These are phyloP conservation scores for Vachellia collinsii DNA, from an alignment of 306 rosid genomes.

Conservation along the genomic window DNA sequence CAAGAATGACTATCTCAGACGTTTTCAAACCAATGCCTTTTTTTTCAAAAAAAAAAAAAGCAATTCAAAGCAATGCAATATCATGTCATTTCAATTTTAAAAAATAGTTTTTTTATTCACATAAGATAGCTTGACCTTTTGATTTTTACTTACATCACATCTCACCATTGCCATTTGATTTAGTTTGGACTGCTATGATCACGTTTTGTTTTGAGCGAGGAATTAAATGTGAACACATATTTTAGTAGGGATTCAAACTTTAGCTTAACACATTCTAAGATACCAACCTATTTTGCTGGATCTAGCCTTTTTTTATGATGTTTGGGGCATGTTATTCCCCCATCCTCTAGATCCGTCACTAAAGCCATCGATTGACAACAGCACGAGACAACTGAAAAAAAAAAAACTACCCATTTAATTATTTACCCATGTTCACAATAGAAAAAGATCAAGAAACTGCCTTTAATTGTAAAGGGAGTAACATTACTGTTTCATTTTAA, in stretches of 20 bases:
- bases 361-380: neutral
- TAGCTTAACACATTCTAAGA: no score
- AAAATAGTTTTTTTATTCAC: no score
- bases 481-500: neutral
- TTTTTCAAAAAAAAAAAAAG: no score
- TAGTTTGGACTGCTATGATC: neutral
- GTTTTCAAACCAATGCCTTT: no score
- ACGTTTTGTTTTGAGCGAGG: no score
- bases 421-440: neutral
- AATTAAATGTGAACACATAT: no score
- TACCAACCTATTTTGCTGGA: no score
- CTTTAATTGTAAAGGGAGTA: neutral
- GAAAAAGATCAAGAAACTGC: neutral
- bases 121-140: neutral
- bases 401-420: neutral
- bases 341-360: neutral
- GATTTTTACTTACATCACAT: neutral
- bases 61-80: no score
- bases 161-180: neutral
- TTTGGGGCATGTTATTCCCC: neutral
- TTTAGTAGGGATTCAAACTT: no score
- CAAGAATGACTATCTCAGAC: no score
- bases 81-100: neutral
- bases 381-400: neutral
- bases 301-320: no score